A percentile compares a stretch with the other conserved stretches of the same genome.
Evolutionary conservation across 441 rosid genomes (phyloP).

Genomic region (Adansonia grandidieri): DNA sequence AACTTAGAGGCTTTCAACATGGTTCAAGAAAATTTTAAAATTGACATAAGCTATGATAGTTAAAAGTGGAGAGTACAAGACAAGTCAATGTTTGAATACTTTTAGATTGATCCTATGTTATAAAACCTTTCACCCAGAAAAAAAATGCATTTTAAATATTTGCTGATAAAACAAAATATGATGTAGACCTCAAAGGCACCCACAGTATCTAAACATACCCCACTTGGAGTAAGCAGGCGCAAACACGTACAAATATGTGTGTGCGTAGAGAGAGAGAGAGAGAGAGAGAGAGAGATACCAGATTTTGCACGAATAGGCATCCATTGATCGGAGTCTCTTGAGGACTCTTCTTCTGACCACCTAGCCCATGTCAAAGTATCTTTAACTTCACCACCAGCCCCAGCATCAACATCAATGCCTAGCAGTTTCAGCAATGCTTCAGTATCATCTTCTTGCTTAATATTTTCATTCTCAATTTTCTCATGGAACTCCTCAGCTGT

Average conservation of each 20-base stretch:
- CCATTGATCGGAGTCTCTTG: slow-evolving; percentile 81
- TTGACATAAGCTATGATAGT: not conserved
- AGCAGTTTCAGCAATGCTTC: slow-evolving; percentile 80
- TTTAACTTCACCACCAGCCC: slow-evolving; percentile 62
- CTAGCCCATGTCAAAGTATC: slow-evolving; percentile 82
- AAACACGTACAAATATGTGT: not conserved
- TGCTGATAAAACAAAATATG: not conserved
- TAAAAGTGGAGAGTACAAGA: not conserved
- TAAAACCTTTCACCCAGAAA: not conserved
- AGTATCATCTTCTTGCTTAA: slow-evolving; percentile 73
- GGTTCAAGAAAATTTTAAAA: not conserved
- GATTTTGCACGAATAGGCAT: slow-evolving; percentile 72
- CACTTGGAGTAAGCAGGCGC: not conserved
- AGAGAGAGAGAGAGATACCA: slow-evolving; percentile 49
- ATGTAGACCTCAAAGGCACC: not conserved
- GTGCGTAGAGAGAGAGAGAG: slow-evolving; percentile 6
- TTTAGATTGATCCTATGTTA: slow-evolving; percentile 9
- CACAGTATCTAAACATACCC: not conserved
- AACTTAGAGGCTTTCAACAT: not conserved
- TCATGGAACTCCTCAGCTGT: slow-evolving; percentile 47
- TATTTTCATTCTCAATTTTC: slow-evolving; percentile 55
- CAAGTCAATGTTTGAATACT: not conserved
- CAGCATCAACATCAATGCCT: slow-evolving; percentile 77
- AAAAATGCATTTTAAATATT: not conserved
- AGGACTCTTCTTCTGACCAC: slow-evolving; percentile 85